Evolutionary conservation across 768 basidiomycete genomes (phyloP).

Genomic region (Serendipita sp.): DNA sequence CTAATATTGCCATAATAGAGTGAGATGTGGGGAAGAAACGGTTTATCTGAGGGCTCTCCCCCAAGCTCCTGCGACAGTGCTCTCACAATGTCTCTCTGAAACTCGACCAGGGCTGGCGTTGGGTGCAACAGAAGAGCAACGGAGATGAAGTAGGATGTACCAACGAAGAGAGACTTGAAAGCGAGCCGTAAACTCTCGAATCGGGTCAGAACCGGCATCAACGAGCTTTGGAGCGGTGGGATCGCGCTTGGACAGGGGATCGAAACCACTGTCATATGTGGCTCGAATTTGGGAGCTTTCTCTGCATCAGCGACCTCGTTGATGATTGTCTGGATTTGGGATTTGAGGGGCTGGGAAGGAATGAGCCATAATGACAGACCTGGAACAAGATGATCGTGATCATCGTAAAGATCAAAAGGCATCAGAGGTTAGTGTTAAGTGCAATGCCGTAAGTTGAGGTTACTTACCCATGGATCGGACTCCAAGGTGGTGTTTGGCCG

Average conservation of each 20-base stretch:
- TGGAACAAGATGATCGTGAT: neutral
- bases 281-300: constrained; percentile 8
- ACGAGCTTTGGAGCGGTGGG: neutral
- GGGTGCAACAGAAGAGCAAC: constrained; percentile 8
- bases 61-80: neutral
- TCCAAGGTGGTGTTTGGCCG: neutral
- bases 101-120: neutral
- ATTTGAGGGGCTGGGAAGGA: neutral
- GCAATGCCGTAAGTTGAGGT: too few relatives aligned
- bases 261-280: constrained; percentile 10
- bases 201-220: neutral
- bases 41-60: neutral
- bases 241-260: constrained; percentile 5
- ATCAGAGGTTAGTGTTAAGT: too few relatives aligned
- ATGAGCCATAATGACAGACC: constrained; percentile 1
- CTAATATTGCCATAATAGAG: constrained; percentile 11
- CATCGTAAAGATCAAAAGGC: too few relatives aligned
- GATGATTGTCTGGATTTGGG: neutral
- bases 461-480: neutral
- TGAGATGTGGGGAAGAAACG: constrained; percentile 10
- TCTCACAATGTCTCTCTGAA: neutral
- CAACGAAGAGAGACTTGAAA: constrained; percentile 8
- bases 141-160: constrained; percentile 9
- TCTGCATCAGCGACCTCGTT: constrained; percentile 1
- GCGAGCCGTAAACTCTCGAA: constrained; percentile 3